These are phyloP conservation scores for Hondaea fermentalgiana DNA, from an alignment of 108 stramenopile species.

Conservation along the genomic window DNA sequence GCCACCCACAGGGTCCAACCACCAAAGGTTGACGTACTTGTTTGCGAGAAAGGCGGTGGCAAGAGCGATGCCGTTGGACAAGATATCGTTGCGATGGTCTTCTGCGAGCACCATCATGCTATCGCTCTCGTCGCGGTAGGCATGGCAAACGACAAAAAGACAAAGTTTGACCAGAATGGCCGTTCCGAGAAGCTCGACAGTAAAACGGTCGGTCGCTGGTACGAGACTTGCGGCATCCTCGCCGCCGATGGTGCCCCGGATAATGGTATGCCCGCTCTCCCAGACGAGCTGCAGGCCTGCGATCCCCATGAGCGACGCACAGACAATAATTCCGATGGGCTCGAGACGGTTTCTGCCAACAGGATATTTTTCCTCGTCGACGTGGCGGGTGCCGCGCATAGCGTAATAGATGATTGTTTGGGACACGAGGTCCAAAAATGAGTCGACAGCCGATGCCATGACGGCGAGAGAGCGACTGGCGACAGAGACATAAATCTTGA, in stretches of 20 bases:
- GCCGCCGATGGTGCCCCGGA: conserved; percentile 34
- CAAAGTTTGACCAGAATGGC: conserved; percentile 68
- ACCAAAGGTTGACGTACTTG: conserved; percentile 54
- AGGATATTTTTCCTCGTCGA: conserved; percentile 70
- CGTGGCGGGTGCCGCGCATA: conserved; percentile 35
- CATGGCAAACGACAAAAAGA: conserved; percentile 53
- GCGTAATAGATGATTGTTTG: conserved; percentile 56
- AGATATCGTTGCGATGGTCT: conserved; percentile 88
- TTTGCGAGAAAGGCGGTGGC: conserved; percentile 61
- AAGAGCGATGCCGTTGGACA: conserved; percentile 75
- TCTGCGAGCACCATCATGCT: conserved; percentile 46
- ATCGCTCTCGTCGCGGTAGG: not conserved
- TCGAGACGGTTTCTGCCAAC: conserved; percentile 79
- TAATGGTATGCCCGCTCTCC: conserved; percentile 37
- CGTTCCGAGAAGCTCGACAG: not conserved
- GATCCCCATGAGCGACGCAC: conserved; percentile 85
- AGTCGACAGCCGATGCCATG: conserved; percentile 75
- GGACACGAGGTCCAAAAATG: conserved; percentile 73
- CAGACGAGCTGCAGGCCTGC: conserved; percentile 76
- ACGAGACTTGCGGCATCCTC: conserved; percentile 30
- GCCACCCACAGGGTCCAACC: conserved; percentile 77
- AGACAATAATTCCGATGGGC: conserved; percentile 79
- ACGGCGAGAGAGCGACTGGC: conserved; percentile 68
- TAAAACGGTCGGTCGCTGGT: conserved; percentile 17
- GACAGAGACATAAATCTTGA: conserved; percentile 67